These are phyloP conservation scores for Xylariomycetidae sp. DNA, from an alignment of 2,329 filamentous ascomycete species.

Conservation along the genomic window DNA sequence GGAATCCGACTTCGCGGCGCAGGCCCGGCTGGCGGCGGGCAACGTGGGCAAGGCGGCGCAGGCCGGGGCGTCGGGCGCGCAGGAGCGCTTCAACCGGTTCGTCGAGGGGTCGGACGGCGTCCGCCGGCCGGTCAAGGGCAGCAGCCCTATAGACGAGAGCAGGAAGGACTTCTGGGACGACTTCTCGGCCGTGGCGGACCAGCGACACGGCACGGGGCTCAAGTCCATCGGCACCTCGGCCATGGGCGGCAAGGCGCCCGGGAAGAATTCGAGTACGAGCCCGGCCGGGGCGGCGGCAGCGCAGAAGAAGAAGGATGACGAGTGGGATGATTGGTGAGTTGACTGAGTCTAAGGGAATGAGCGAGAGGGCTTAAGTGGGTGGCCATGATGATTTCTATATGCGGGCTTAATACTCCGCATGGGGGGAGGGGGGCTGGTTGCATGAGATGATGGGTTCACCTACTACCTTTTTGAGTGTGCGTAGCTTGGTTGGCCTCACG, in stretches of 20 bases:
- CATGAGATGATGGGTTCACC: too few relatives aligned
- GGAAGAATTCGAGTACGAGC: conserved; percentile 23
- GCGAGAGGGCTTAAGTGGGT: too few relatives aligned
- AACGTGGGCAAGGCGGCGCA: conserved; percentile 63
- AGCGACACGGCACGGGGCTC: conserved; percentile 35
- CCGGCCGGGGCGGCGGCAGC: conserved; percentile 28
- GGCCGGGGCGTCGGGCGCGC: conserved; percentile 68
- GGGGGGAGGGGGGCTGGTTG: too few relatives aligned
- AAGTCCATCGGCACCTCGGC: conserved; percentile 54
- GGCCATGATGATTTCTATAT: too few relatives aligned
- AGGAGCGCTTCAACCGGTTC: conserved; percentile 78
- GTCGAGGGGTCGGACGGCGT: conserved; percentile 64
- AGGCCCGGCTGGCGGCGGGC: conserved; percentile 57
- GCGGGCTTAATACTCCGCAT: too few relatives aligned
- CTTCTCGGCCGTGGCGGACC: conserved; percentile 68
- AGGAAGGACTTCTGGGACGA: conserved; percentile 90
- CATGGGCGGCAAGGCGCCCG: conserved; percentile 51
- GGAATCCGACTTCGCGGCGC: conserved; percentile 71
- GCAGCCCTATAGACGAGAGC: conserved; percentile 49
- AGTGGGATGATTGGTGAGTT: conserved; percentile 65
- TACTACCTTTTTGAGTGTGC: too few relatives aligned
- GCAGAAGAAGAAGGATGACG: conserved; percentile 51
- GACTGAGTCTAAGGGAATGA: too few relatives aligned
- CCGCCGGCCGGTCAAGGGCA: conserved; percentile 25
- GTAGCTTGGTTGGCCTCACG: too few relatives aligned